Evolutionary conservation across 2,329 filamentous ascomycete species (phyloP).

Genomic region (Keithomyces neogunnii): DNA sequence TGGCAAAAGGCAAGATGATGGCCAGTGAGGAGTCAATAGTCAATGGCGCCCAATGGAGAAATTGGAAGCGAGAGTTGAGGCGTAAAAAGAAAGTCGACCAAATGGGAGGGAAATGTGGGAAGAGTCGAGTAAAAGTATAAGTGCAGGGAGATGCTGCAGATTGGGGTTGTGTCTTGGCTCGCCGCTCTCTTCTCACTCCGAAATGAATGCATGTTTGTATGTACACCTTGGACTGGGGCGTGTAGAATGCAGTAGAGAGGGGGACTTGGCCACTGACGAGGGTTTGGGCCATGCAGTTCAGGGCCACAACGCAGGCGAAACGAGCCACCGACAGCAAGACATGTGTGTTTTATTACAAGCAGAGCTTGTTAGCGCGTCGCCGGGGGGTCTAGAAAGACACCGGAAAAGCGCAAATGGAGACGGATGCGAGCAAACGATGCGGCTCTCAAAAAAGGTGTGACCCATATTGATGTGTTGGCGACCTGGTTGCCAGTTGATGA

Average conservation of each 20-base stretch:
- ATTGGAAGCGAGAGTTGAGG: slow-evolving; percentile 17
- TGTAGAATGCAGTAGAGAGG: neutral
- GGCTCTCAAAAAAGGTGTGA: slow-evolving; percentile 57
- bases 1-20: slow-evolving; percentile 5
- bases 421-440: slow-evolving; percentile 55
- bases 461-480: slow-evolving; percentile 87
- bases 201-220: neutral
- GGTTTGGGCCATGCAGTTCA: slow-evolving; percentile 3
- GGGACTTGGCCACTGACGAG: slow-evolving; percentile 3
- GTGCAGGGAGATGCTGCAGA: slow-evolving; percentile 2
- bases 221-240: neutral
- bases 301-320: slow-evolving; percentile 29
- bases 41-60: slow-evolving; percentile 45
- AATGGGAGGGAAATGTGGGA: slow-evolving; percentile 2
- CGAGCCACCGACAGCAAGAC: slow-evolving; percentile 49
- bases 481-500: slow-evolving; percentile 70
- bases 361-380: slow-evolving; percentile 39
- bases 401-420: slow-evolving; percentile 25
- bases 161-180: slow-evolving; percentile 1
- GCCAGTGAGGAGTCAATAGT: slow-evolving; percentile 41
- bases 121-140: slow-evolving; percentile 7
- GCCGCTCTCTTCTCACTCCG: neutral
- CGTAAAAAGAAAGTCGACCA: neutral
- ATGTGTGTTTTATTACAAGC: slow-evolving; percentile 46
- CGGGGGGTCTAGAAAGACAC: slow-evolving; percentile 32